Evolutionary conservation across 2,329 filamentous ascomycete species (phyloP), one percentile per base, ranked within the genome.

Genomic region (Tolypocladium ovalisporum): DNA sequence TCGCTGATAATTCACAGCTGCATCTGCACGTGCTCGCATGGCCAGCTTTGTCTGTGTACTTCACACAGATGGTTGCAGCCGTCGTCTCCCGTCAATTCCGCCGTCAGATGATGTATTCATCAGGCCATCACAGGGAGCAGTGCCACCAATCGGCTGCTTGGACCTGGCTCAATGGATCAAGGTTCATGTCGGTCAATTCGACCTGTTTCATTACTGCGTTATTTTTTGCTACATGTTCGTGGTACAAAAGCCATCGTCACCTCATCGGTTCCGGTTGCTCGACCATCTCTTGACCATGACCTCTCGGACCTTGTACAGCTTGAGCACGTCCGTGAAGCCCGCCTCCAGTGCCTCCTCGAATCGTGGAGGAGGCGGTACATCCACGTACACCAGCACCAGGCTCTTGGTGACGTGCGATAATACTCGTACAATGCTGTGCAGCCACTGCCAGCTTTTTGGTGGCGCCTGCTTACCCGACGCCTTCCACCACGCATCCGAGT

Each of bases 391-490:
- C 36, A 99, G 70, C 40, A 97, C 85, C 63, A 99, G 71, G 54
- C 86, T 96, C 79, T 99, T 99, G 68, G 87, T 84, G 6, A 96
- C 94, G 65, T 96, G 90, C 1, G 87, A 86, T 64, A 97, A 84
- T 19, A 97, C 92, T 10, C 94, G 84, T 62, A 96, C 95, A 51
- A 96, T 82, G 52, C 89, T 88, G 73, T 97, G 93, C 54, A 97
- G 76, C 88, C 88, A 92, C 66, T 86, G 83, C 90, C 90, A 95
- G 17, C 81, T 79, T 65, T 76, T 78, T 51, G 69, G 69, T 42
- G 78, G 75, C 54, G 76, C 65, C 54, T 74, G 68, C 49, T 81
- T 80, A 4, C 80, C 79, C 52, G 79, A 71, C 1, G 77, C 73
- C 61, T 80, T 79, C 91, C 92, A 97, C 66, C 86, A 85, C 0